Percentiles rank a stretch among this genome's conserved stretches.
phyloP scores from a whole-genome alignment of 495 filamentous ascomycete species.

The Penicillium coffeae region DNA sequence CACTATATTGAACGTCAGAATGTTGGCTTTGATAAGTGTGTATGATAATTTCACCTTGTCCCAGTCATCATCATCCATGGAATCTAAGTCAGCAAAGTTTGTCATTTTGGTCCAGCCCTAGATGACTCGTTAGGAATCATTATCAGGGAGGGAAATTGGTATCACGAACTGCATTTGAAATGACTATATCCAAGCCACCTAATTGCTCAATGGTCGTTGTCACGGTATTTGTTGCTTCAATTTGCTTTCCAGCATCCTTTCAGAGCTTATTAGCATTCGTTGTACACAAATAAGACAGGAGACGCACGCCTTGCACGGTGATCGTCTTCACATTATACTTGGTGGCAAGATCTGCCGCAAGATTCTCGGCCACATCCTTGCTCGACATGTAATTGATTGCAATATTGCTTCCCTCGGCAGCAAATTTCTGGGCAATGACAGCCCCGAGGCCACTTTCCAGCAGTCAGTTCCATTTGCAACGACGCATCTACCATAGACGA shows the following conservation, averaged over 20 bases:
- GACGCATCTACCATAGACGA: neutral
- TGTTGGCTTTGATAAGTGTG: neutral
- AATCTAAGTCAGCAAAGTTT: constrained; percentile 59
- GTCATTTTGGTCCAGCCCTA: constrained; percentile 68
- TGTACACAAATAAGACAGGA: neutral
- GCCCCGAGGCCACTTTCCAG: constrained; percentile 62
- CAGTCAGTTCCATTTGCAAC: constrained; percentile 2
- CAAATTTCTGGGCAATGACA: constrained; percentile 59
- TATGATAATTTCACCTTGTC: constrained; percentile 49
- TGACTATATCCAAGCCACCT: constrained; percentile 65
- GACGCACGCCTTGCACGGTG: constrained; percentile 56
- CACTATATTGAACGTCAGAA: constrained; percentile 38
- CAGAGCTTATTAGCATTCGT: neutral
- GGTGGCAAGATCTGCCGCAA: constrained; percentile 48
- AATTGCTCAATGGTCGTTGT: constrained; percentile 53
- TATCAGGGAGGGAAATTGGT: no score
- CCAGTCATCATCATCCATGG: constrained; percentile 64
- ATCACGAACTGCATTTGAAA: constrained; percentile 64
- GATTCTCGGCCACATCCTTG: constrained; percentile 48
- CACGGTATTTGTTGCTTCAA: constrained; percentile 52
- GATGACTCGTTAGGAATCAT: neutral
- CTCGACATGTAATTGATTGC: constrained; percentile 67
- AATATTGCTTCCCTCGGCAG: constrained; percentile 60
- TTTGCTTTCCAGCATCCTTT: constrained; percentile 56
- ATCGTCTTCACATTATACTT: constrained; percentile 53